A percentile compares a stretch with the other conserved stretches of the same genome.
Conservation (phyloP, 73 alveolate genomes). For the Durusdinium trenchii region DNA sequence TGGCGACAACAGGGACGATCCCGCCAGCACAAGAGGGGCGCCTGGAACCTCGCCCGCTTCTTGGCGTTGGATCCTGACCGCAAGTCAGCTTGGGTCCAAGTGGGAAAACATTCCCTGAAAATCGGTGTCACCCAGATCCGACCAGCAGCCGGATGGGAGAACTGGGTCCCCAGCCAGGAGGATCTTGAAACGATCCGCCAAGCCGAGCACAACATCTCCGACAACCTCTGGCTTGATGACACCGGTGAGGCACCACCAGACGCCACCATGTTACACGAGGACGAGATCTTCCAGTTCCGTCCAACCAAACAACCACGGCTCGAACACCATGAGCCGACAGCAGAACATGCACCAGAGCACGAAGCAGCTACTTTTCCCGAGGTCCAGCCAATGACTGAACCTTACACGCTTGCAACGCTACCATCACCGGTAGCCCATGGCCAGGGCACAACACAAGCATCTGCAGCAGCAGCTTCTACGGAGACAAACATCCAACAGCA, state of each 20-base stretch:
- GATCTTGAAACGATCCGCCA: not conserved
- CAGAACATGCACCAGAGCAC: not conserved
- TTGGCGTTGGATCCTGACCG: constrained; percentile 5
- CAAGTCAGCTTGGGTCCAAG: not conserved
- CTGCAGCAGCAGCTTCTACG: not conserved
- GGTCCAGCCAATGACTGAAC: not conserved
- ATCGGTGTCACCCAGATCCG: not conserved
- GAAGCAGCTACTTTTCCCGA: not conserved
- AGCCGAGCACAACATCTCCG: not conserved
- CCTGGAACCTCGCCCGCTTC: constrained; percentile 24
- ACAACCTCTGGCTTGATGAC: not conserved
- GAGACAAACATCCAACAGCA: not conserved
- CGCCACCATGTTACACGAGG: too few relatives aligned
- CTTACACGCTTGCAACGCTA: not conserved
- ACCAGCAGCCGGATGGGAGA: not conserved
- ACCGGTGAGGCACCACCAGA: not conserved
- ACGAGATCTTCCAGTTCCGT: not conserved
- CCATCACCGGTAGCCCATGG: not conserved
- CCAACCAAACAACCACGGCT: not conserved
- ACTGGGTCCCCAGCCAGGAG: not conserved
- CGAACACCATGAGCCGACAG: not conserved
- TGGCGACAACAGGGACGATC: not conserved
- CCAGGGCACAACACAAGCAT: not conserved
- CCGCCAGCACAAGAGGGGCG: not conserved
- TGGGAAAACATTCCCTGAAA: not conserved